Evolutionary conservation across 768 basidiomycete species (phyloP).

Genomic region (Cyclocybe cylindracea): DNA sequence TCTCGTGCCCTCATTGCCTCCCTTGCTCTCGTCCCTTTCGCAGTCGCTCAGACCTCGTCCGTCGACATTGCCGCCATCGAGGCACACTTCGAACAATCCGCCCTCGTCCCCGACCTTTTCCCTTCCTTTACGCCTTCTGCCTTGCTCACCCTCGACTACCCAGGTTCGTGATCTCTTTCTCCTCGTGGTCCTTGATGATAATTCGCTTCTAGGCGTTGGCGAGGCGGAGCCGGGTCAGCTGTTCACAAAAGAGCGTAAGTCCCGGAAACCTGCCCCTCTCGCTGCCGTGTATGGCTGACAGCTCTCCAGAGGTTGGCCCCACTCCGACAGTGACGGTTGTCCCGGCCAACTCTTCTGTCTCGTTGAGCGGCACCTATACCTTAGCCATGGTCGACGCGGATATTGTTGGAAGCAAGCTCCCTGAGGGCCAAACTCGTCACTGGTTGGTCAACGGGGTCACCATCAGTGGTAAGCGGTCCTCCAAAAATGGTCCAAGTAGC

Average conservation of each 20-base stretch:
- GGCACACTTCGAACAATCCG: constrained; percentile 66
- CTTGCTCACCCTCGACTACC: constrained; percentile 53
- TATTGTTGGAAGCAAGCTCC: constrained; percentile 58
- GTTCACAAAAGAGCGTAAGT: constrained; percentile 59
- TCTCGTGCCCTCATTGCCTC: constrained; percentile 31
- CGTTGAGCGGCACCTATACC: constrained; percentile 56
- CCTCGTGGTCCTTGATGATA: constrained; percentile 1
- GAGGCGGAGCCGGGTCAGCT: constrained; percentile 57
- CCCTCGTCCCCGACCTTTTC: constrained; percentile 64
- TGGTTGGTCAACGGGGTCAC: constrained; percentile 77
- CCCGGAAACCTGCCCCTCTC: not conserved
- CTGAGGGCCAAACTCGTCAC: constrained; percentile 68
- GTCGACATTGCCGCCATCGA: constrained; percentile 59
- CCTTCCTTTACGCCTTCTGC: constrained; percentile 61
- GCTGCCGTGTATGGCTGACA: not conserved
- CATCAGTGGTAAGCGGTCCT: constrained; percentile 36
- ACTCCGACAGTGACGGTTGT: constrained; percentile 55
- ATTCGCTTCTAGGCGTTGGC: constrained; percentile 37
- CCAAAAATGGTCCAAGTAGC: not conserved
- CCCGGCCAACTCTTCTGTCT: constrained; percentile 46
- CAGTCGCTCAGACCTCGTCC: constrained; percentile 45
- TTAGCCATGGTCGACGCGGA: constrained; percentile 78
- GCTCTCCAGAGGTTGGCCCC: constrained; percentile 52
- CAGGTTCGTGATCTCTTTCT: constrained; percentile 24
- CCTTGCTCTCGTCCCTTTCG: constrained; percentile 42